Evolutionary conservation across 2,329 filamentous ascomycete species (phyloP).

Genomic region (Calonectria pauciramosa): DNA sequence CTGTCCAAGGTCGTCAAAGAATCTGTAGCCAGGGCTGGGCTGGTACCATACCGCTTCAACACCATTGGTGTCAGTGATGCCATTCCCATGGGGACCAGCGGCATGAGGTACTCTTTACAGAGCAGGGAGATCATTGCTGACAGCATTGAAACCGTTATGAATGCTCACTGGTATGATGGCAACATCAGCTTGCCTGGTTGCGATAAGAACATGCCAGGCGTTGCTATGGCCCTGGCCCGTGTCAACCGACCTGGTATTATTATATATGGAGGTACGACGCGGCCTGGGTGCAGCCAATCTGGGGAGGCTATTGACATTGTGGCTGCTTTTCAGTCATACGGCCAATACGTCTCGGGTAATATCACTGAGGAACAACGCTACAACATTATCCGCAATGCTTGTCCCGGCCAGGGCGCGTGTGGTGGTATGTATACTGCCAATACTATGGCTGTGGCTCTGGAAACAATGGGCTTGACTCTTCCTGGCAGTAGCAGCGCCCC

Average conservation of each 20-base stretch:
- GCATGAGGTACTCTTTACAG: background rate
- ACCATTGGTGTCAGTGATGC: background rate
- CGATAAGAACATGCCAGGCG: background rate
- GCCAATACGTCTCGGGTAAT: background rate
- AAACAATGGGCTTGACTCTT: background rate
- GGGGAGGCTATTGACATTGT: background rate
- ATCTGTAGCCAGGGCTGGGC: background rate
- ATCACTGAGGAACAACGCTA: background rate
- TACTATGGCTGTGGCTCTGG: background rate
- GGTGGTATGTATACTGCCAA: background rate
- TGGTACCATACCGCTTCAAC: background rate
- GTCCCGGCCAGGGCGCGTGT: background rate
- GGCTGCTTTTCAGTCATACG: background rate
- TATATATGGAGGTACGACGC: background rate
- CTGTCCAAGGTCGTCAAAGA: background rate
- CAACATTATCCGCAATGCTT: background rate
- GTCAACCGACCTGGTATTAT: background rate
- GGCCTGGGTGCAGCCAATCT: background rate
- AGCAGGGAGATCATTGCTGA: background rate
- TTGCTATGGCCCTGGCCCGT: background rate
- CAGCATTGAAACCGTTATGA: background rate
- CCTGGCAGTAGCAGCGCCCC: background rate
- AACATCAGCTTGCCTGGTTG: background rate
- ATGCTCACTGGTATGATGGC: background rate
- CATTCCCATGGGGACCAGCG: background rate